Evolutionary conservation across 192 early-diverging fungal species (phyloP), one percentile per base, ranked within the genome.

Genomic region (Jimgerdemannia lactiflua): DNA sequence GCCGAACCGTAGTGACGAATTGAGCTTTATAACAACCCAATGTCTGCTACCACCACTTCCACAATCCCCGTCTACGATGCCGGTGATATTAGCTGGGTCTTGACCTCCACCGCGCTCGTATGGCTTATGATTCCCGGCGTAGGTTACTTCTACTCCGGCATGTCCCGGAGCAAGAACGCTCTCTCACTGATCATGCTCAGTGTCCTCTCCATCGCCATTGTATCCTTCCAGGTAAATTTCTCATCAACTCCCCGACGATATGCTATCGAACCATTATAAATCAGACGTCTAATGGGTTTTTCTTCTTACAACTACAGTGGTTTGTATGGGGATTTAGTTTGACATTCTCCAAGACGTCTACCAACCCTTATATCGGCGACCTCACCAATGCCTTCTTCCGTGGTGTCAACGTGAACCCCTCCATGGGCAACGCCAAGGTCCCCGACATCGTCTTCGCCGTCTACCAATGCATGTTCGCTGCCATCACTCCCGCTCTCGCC

Each of bases 401-500:
- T 42, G 82, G 85, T 40, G 88, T 94, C 72, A 79, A 83, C 43
- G 75, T 78, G 69, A 82, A 84, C 14, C 86, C 89, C 44, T 84
- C 87, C 73, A 83, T 86, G 14, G 87, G 83, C 39, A 29, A 29
- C 29, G 86, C 87, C 7, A 89, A 82, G 4, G 83, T 94, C 39
- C 94, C 93, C 0, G 85, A 81, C 8, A 76, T 84, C 7, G 87
- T 89, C 17, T 92, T 89, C 77, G 86, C 91, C 44, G 78, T 92
- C 41, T 94, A 90, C 80, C 94, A 95, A 81, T 83, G 91, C 72
- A 94, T 95, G 92, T 95, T 94, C 83, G 93, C 93, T 0, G 86
- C 86, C 9, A 77, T 95, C 67, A 92, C 92, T 9, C 90, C 91
- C 71, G 92, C 88, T 10, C 83, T 93, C 67, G 90, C 90, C 3